Evolutionary conservation across 1,139 yeast genomes (phyloP).

Genomic region (Geotrichum candidum): DNA sequence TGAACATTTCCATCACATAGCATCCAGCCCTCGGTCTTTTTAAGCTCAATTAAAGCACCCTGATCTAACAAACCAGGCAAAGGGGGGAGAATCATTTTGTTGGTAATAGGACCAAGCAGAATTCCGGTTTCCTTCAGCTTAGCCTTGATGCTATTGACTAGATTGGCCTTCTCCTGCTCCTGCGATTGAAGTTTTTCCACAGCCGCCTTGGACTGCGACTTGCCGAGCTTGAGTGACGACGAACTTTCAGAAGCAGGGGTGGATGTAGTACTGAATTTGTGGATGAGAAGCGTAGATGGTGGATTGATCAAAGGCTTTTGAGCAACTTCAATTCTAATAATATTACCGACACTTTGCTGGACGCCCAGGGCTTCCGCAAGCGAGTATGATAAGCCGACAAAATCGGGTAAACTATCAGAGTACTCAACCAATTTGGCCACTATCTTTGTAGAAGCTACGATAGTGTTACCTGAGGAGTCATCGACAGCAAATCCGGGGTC

Average conservation of each 20-base stretch:
- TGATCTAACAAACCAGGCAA: constrained; percentile 45
- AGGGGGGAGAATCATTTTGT: constrained; percentile 39
- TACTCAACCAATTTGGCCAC: constrained; percentile 49
- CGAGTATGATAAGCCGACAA: constrained; percentile 51
- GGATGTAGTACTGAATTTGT: constrained; percentile 51
- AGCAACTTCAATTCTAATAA: constrained; percentile 51
- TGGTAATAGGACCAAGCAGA: constrained; percentile 26
- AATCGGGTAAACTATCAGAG: constrained; percentile 39
- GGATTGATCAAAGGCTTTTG: constrained; percentile 38
- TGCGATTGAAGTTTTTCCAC: constrained; percentile 21
- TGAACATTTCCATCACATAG: constrained; percentile 26
- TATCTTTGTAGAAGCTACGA: constrained; percentile 39
- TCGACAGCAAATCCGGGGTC: constrained; percentile 15
- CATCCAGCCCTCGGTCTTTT: constrained; percentile 46
- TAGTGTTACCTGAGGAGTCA: constrained; percentile 14
- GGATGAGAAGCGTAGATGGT: constrained; percentile 45
- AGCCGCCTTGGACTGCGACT: constrained; percentile 5
- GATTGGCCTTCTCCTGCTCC: constrained; percentile 22
- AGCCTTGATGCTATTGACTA: constrained; percentile 18
- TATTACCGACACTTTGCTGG: constrained; percentile 45
- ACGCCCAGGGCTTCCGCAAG: constrained; percentile 56
- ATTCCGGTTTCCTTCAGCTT: constrained; percentile 14
- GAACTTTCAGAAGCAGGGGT: constrained; percentile 26
- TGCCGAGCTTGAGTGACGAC: constrained; percentile 26
- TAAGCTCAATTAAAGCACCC: constrained; percentile 60